Evolutionary conservation across 163 green algal species (phyloP).

Genomic region (Prototheca wickerhamii): DNA sequence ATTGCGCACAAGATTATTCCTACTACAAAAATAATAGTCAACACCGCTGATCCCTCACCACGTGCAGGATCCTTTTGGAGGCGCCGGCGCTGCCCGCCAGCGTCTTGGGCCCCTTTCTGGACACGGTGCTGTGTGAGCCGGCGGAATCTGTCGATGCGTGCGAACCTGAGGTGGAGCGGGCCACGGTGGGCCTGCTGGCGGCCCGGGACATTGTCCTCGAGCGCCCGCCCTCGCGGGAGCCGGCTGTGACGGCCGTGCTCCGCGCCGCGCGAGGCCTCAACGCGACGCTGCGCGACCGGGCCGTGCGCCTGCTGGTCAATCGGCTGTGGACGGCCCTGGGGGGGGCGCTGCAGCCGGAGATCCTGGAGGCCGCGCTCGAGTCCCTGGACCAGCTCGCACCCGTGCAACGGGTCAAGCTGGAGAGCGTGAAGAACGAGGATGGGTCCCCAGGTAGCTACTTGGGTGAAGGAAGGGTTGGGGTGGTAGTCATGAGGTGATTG

Average conservation of each 20-base stretch:
- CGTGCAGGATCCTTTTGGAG: slow-evolving; percentile 30
- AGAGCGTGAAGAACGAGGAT: neutral
- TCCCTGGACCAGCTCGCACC: neutral
- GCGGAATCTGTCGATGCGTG: too few species aligned
- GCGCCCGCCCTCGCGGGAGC: slow-evolving; percentile 33
- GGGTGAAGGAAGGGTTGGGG: too few species aligned
- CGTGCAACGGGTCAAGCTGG: neutral
- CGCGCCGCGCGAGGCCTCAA: slow-evolving; percentile 13
- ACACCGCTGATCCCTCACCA: too few species aligned
- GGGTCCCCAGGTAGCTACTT: neutral
- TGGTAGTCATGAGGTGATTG: too few species aligned
- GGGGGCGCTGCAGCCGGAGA: slow-evolving; percentile 7
- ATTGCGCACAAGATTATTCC: neutral
- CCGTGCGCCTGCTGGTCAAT: slow-evolving; percentile 48
- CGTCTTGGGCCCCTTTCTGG: slow-evolving; percentile 28
- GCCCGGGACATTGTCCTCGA: slow-evolving; percentile 34
- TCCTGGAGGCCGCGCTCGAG: neutral
- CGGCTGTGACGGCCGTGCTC: slow-evolving; percentile 37
- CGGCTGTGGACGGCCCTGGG: slow-evolving; percentile 29
- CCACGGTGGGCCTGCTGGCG: slow-evolving; percentile 33
- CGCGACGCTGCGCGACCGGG: slow-evolving; percentile 31
- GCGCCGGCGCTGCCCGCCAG: slow-evolving; percentile 30
- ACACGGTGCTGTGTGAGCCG: slow-evolving; percentile 8
- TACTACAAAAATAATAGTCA: neutral
- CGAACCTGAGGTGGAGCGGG: slow-evolving; percentile 35